Evolutionary conservation across 1,139 yeast species (phyloP), one percentile per base, ranked within the genome.

Genomic region (Chernovozyma aurita): DNA sequence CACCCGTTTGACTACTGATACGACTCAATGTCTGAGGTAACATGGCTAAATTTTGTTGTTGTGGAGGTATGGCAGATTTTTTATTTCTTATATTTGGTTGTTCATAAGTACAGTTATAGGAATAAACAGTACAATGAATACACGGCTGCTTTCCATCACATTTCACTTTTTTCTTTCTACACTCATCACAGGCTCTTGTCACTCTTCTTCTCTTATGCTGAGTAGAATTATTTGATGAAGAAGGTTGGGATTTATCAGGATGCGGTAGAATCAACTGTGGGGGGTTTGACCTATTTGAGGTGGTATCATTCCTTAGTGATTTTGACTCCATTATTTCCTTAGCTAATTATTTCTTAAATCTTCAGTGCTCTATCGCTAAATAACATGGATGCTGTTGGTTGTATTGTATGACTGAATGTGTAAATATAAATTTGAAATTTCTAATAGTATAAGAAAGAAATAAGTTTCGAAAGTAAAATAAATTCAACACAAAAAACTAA

Each of bases 131-230:
- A 54, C 95, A 86, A 55, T 85, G 94, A 33, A 82, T 80, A 59
- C 96, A 87, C 1, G 95, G 95, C 48, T 80, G 80, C 52, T 79
- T 78, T 13, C 95, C 96, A 45, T 86, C 94, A 59, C 96, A 87
- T 52, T 84, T 84, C 48, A 86, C 90, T 58, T 87, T 87, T 55
- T 85, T 81, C 56, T 77, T 71, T 50, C 82, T 62, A 57, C 94
- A 87, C 41, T 79, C 79, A 50, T 84, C 92, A 57, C 96, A 87
- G 2, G 95, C 95, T 37, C 92, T 65, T 1, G 92, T 77, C 21
- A 86, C 95, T 38, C 95, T 63, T 50, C 88, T 73, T 36, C 95
- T 70, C 57, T 86, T 87, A 13, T 52, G 53, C 28, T 61, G 24
- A 2, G 38, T 11, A 9, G 35, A 21, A n/a, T 31, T 34, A 16